These are phyloP conservation scores for Ganoderma leucocontextum DNA, from an alignment of 1,284 basidiomycete species.

Conservation along the genomic window DNA sequence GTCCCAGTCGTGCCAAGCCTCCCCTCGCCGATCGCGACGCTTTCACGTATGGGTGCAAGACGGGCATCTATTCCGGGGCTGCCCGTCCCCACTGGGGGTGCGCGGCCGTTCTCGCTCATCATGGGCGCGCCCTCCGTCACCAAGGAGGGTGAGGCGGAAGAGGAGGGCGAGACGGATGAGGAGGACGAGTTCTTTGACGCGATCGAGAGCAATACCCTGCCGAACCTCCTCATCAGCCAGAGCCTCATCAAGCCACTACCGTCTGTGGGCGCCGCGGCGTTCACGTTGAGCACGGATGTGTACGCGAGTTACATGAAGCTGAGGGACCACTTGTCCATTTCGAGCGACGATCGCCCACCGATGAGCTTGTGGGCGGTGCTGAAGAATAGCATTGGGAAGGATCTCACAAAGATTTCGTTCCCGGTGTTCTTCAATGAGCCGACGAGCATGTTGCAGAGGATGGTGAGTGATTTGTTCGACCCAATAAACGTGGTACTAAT, in stretches of 20 bases:
- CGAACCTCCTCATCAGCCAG: constrained; percentile 76
- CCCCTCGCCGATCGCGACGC: constrained; percentile 16
- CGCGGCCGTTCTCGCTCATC: constrained; percentile 28
- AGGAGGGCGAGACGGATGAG: constrained; percentile 78
- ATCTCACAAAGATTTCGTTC: constrained; percentile 95
- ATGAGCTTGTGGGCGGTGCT: constrained; percentile 96
- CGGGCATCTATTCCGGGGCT: constrained; percentile 21
- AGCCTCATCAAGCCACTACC: constrained; percentile 51
- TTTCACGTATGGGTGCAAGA: constrained; percentile 8
- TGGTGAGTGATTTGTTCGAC: constrained; percentile 53
- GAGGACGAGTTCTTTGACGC: constrained; percentile 99
- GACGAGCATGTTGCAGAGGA: constrained; percentile 92
- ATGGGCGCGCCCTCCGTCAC: constrained; percentile 22
- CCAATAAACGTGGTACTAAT: neutral
- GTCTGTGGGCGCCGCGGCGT: constrained; percentile 30
- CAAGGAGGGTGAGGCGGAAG: constrained; percentile 27
- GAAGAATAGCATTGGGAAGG: constrained; percentile 97
- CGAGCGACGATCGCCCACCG: constrained; percentile 84
- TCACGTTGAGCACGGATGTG: constrained; percentile 55
- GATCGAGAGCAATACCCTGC: constrained; percentile 85
- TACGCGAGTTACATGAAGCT: constrained; percentile 79
- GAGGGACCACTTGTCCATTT: constrained; percentile 73
- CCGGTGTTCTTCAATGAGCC: constrained; percentile 98
- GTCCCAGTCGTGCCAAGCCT: neutral
- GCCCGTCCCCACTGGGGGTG: constrained; percentile 6